Base-by-base conservation (phyloP, 805 yeast species). In the Zygosaccharomyces bailii region DNA sequence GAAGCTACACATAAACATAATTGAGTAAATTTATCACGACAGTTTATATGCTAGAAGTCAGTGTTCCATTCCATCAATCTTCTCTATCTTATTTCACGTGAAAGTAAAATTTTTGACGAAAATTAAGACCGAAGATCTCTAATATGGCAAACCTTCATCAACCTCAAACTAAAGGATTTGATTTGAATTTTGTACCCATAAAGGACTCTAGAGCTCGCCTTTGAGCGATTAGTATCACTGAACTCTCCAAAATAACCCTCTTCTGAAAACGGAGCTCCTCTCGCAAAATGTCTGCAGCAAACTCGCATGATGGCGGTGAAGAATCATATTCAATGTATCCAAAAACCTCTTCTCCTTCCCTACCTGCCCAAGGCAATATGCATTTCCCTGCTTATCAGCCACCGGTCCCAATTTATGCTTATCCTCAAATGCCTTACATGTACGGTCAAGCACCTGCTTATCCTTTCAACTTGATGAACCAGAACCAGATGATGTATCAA, bases 291-390 rank as follows among this genome's bases (percentile, higher is more conserved):
- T 42, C 52, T 31, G 42, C 47, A 24, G 49, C 41, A 34, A 48
- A 48, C 41, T 39, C 49, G 16, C 52, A 40, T 38, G 52, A 48
- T 33, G 34, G 45, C 40, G 46, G 43, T 34, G 66, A 62, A 36
- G 67, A 62, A 39, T 62, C 67, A 17, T 60, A 61, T 45, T 61
- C 66, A 1, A 62, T 62, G 67, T 62, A 62, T 45, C 66, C 67
- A 18, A 57, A 56, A 27, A 60, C 64, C 2, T 51, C 63, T 11
- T 59, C 67, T 11, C 59, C 66, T 11, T 62, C 64, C 5, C 54
- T 54, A 24, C 62, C 60, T 11, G 41, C 57, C 4, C 63, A 59
- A 31, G 57, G 56, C n/a, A 60, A 53, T 29, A 58, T 59, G 57
- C 63, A 58, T 34, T 56, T 56, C 30, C 60, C 60, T 16, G 44